Evolutionary conservation across 768 basidiomycete species (phyloP), one percentile per base, ranked within the genome.

Genomic region (Glaciozyma martinii): DNA sequence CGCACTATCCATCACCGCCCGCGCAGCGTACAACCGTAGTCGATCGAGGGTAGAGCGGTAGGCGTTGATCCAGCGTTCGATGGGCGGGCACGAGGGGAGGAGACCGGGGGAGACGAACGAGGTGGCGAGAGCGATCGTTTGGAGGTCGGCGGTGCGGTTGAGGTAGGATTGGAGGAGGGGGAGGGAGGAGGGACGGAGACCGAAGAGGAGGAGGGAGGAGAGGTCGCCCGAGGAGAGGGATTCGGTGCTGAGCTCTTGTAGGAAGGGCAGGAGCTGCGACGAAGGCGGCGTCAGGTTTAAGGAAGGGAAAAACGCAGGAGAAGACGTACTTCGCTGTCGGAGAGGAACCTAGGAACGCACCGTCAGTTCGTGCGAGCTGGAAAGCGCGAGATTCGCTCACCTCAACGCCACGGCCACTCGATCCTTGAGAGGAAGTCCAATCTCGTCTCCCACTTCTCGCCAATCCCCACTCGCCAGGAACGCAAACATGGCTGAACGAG

Each of bases 191-290:
- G 37, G 37, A 3, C 69, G 69, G 3, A 71, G 59, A 18, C 69
- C 69, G 58, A 71, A 67, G 23, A 71, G 63, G 53, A 71, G 63
- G 57, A 71, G 63, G 29, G 66, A 66, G 42, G 62, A 63, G 54
- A 67, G 69, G 59, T 71, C 69, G 27, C 56, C 59, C 12, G 58
- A 59, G 5, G 60, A 53, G 15, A 66, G 63, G 3, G 69, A 63
- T 33, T 65, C 66, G 19, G 60, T 59, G 21, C 63, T 63, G 43
- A 67, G 57, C 9, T 64, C 66, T 33, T 57, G 40, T 9, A 71
- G 59, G 61, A 67, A 67, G 3, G 69, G 61, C n/a, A 71, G 54
- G 50, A 71, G 66, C 66, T 71, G 43, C 13, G 19, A 16, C 15
- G 43, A 29, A 33, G 16, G 18, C 1, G 10, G 9, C 3, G 59